Base-by-base conservation (phyloP, 257 asterid species). In the Capsicum rhomboideum region DNA sequence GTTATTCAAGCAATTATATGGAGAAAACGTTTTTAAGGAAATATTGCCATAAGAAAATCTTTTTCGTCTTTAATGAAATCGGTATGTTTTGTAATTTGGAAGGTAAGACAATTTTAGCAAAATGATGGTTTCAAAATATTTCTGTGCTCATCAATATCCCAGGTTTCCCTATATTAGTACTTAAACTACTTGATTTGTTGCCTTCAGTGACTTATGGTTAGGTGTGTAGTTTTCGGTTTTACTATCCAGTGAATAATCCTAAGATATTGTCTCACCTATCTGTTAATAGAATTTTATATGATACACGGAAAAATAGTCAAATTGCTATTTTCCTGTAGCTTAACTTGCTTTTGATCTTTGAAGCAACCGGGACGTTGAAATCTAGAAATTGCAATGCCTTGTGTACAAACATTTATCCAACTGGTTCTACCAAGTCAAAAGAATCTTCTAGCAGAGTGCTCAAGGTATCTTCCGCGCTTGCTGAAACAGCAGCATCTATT, bases 401-500 rank as follows among this genome's bases (percentile, higher is more conserved):
- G 49, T 61, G 31, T 82, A 79, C 82, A 85, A 85, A 37, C 71
- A 82, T 55, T 56, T 80, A 83, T 82, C 82, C 83, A 86, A 82
- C 44, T 77, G 71, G n/a, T 28, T 63, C 28, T 34, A 80, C 34
- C 67, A 87, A 82, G 63, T 58, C 46, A 17, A 88, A 86, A 83
- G 61, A 42, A 81, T 67, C 82, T 72, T 44, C 85, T 28, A 21
- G 85, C 66, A 84, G 67, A 85, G 68, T 74, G 72, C 88, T 87
- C 49, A 83, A 66, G 64, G 74, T 86, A 82, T 67, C 88, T 23
- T 90, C 84, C 81, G 88, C 94, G 67, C 75, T 94, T 31, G 90
- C 91, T 78, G 98, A 93, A 91, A 92, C 94, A 79, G 93, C 91
- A 52, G 93, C 89, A 50, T 92, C 98, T 75, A 75, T 94, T 54